Conservation (phyloP, 805 yeast species). For the Starmera caribaea region DNA sequence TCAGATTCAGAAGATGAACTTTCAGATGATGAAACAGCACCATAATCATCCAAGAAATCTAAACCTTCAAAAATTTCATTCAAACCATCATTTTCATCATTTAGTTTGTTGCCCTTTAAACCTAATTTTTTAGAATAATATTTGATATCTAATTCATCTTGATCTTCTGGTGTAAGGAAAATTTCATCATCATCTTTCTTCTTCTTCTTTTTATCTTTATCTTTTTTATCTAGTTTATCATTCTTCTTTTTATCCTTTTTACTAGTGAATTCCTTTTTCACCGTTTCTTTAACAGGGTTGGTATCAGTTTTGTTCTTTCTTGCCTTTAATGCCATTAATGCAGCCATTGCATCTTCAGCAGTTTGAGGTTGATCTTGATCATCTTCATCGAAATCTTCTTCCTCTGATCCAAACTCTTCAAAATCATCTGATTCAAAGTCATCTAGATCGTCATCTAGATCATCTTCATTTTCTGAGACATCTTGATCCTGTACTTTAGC, state of each 20-base stretch:
- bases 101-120: constrained; percentile 43
- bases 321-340: constrained; percentile 31
- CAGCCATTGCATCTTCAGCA: constrained; percentile 34
- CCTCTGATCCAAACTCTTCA: constrained; percentile 1
- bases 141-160: constrained; percentile 70
- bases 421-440: constrained; percentile 11
- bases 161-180: constrained; percentile 33
- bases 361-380: constrained; percentile 23
- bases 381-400: constrained; percentile 9
- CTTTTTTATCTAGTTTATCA: constrained; percentile 12
- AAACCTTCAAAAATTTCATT: constrained; percentile 77
- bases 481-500: constrained; percentile 17
- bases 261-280: constrained; percentile 16
- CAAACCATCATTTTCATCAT: constrained; percentile 63
- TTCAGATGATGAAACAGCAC: constrained; percentile 20
- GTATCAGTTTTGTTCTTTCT: constrained; percentile 12
- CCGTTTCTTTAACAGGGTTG: constrained; percentile 12
- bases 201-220: constrained; percentile 6
- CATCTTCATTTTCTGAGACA: constrained; percentile 12
- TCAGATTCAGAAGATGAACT: constrained; percentile 22
- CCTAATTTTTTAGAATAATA: constrained; percentile 81
- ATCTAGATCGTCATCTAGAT: constrained; percentile 12
- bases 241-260: constrained; percentile 24
- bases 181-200: constrained; percentile 8
- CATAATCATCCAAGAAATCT: constrained; percentile 30